phyloP scores from a whole-genome alignment of 192 early-diverging fungal genomes.

The Umbelopsis sp. region DNA sequence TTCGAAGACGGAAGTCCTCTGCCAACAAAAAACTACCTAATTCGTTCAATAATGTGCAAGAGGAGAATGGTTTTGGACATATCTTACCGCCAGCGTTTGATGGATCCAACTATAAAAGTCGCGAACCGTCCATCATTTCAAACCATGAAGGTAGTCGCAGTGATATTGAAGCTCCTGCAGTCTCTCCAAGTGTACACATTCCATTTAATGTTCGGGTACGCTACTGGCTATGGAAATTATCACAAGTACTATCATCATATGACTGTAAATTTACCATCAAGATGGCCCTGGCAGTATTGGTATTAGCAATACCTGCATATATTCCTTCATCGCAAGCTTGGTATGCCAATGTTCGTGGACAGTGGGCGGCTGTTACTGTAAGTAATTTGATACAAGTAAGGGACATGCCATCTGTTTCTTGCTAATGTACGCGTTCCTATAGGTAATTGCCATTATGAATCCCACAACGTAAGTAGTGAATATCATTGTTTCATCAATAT shows the following conservation, averaged over 20 bases:
- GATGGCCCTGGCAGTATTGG: constrained; percentile 44
- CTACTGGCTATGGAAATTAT: constrained; percentile 41
- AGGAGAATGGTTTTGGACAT: neutral
- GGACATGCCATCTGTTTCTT: no score
- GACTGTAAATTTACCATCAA: constrained; percentile 55
- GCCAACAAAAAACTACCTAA: neutral
- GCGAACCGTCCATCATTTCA: neutral
- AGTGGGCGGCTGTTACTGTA: constrained; percentile 54
- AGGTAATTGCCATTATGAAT: constrained; percentile 41
- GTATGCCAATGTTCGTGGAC: constrained; percentile 40
- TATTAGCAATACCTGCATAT: constrained; percentile 46
- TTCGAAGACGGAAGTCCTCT: neutral
- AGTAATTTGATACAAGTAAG: neutral
- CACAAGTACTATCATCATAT: constrained; percentile 41
- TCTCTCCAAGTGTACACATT: neutral
- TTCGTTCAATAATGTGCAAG: neutral
- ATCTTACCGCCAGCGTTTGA: neutral
- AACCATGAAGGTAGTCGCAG: neutral
- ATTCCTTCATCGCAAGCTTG: constrained; percentile 29
- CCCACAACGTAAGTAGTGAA: constrained; percentile 25
- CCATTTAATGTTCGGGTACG: constrained; percentile 35
- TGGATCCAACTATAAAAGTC: neutral
- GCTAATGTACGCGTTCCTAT: no score
- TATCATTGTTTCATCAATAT: neutral
- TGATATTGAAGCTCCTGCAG: neutral